Conservation (phyloP, 352 stramenopile genomes). For the Pythium chondricola region DNA sequence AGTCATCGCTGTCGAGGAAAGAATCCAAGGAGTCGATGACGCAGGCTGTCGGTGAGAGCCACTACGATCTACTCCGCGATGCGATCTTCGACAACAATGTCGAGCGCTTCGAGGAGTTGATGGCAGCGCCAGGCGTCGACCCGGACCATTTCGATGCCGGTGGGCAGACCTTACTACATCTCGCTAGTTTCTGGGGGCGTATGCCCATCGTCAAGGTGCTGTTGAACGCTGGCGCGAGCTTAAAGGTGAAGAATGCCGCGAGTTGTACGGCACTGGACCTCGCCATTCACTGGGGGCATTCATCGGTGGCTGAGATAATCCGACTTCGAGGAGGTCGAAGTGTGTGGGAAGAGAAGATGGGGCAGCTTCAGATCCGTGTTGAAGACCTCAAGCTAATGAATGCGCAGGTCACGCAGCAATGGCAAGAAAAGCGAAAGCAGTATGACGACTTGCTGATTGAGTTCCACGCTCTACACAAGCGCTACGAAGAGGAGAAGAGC, state of each 20-base stretch:
- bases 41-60: too few relatives aligned
- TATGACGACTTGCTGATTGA: slow-evolving; percentile 24
- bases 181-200: slow-evolving; percentile 69
- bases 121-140: slow-evolving; percentile 32
- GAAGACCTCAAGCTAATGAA: slow-evolving; percentile 44
- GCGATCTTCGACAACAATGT: slow-evolving; percentile 69
- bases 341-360: slow-evolving; percentile 74
- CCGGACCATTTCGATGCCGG: slow-evolving; percentile 70
- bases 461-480: slow-evolving; percentile 28
- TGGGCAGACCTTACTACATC: slow-evolving; percentile 64
- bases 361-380: slow-evolving; percentile 50
- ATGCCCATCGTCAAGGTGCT: slow-evolving; percentile 61
- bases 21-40: too few relatives aligned
- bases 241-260: slow-evolving; percentile 70
- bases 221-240: slow-evolving; percentile 43
- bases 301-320: slow-evolving; percentile 59
- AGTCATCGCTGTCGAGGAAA: too few relatives aligned
- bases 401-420: slow-evolving; percentile 22
- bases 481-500: slow-evolving; percentile 45
- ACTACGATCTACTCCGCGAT: slow-evolving; percentile 64
- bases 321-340: slow-evolving; percentile 51
- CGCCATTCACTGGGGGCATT: slow-evolving; percentile 71
- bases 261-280: slow-evolving; percentile 64
- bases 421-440: slow-evolving; percentile 18
- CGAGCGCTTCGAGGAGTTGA: slow-evolving; percentile 33